Evolutionary conservation across 768 basidiomycete species (phyloP).

Genomic region (Russula griseocarnosa): DNA sequence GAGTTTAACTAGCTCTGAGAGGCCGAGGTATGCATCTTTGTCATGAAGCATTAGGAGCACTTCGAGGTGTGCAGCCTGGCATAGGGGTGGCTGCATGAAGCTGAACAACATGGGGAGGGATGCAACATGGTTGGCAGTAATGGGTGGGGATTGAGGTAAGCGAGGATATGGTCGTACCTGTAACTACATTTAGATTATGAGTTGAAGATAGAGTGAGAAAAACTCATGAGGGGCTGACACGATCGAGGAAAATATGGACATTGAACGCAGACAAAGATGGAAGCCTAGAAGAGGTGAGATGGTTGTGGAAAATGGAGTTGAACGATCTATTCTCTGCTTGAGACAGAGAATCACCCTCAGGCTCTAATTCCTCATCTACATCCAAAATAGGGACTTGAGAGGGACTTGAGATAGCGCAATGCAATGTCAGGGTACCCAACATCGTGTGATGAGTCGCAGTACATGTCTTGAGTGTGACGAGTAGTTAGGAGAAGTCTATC

Average conservation of each 20-base stretch:
- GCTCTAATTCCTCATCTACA: slow-evolving; percentile 37
- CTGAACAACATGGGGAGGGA: slow-evolving; percentile 54
- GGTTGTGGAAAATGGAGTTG: slow-evolving; percentile 53
- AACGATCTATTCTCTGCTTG: slow-evolving; percentile 43
- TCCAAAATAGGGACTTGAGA: slow-evolving; percentile 34
- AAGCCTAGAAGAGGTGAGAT: slow-evolving; percentile 58
- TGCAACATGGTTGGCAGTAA: slow-evolving; percentile 45
- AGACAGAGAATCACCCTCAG: slow-evolving; percentile 52
- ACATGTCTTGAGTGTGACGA: slow-evolving; percentile 72
- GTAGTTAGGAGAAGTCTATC: slow-evolving; percentile 55
- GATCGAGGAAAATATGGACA: slow-evolving; percentile 74
- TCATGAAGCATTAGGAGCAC: slow-evolving; percentile 71
- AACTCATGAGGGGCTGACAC: slow-evolving; percentile 74
- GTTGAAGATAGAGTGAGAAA: background rate
- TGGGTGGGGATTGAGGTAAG: slow-evolving; percentile 59
- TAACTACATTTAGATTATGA: slow-evolving; percentile 11
- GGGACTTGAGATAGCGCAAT: slow-evolving; percentile 46
- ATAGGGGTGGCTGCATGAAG: slow-evolving; percentile 40
- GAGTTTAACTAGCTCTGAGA: slow-evolving; percentile 58
- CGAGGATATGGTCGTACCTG: slow-evolving; percentile 68
- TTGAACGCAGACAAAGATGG: slow-evolving; percentile 42
- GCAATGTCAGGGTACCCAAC: slow-evolving; percentile 59
- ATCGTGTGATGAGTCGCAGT: slow-evolving; percentile 64
- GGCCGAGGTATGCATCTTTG: slow-evolving; percentile 72
- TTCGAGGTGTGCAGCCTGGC: slow-evolving; percentile 49